Conservation (phyloP, 805 yeast genomes). For the Blastobotrys mokoenaii region DNA sequence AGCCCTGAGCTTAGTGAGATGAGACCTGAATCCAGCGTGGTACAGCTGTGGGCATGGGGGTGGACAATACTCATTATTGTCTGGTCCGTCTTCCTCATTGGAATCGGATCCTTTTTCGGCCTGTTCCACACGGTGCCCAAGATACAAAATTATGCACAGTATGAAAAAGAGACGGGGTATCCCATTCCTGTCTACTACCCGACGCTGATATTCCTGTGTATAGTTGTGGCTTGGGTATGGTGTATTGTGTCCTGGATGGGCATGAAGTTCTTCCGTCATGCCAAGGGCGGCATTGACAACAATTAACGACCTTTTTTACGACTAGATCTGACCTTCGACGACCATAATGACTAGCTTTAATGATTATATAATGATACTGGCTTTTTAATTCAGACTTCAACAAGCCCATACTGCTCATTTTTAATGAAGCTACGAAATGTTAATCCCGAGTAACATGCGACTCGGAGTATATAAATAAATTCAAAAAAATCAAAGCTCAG, state of each 20-base stretch:
- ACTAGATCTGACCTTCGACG: too few relatives aligned
- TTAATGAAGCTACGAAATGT: too few relatives aligned
- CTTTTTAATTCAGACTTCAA: neutral
- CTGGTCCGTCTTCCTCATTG: conserved; percentile 10
- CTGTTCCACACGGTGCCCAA: conserved; percentile 1
- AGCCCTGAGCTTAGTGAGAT: neutral
- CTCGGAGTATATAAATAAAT: too few relatives aligned
- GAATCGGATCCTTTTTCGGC: conserved; percentile 12
- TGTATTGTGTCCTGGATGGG: conserved; percentile 70
- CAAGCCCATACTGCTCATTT: too few relatives aligned
- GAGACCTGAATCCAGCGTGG: neutral
- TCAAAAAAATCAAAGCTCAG: too few relatives aligned
- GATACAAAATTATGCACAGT: conserved; percentile 9
- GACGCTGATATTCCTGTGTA: conserved; percentile 26
- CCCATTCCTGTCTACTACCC: conserved; percentile 35
- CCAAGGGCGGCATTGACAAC: conserved; percentile 45
- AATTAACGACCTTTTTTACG: neutral
- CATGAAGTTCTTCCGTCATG: conserved; percentile 69
- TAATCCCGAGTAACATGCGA: too few relatives aligned
- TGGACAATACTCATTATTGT: conserved; percentile 9
- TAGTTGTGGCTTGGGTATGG: conserved; percentile 54
- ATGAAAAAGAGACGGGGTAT: conserved; percentile 27
- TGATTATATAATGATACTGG: neutral
- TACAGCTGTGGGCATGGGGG: conserved; percentile 2
- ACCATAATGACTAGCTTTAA: too few relatives aligned